Base-by-base conservation (phyloP, 192 early-diverging fungal species). In the Linnemannia elongata region DNA sequence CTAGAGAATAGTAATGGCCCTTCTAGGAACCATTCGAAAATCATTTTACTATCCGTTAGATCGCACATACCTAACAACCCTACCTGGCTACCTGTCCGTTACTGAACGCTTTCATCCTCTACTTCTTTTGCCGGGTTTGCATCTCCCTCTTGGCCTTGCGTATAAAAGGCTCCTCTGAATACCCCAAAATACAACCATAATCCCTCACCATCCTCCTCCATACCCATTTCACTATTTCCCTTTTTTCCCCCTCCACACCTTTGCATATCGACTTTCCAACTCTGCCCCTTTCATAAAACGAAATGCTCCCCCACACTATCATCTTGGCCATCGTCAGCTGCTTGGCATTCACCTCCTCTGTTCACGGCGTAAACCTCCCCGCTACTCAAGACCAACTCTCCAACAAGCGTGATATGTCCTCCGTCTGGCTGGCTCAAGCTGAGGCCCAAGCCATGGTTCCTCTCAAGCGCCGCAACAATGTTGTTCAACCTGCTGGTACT, bases 391-490 rank as follows among this genome's bases (percentile, higher is more conserved):
- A 30, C 44, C n/a, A 52, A 33, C 3, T 42, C 22, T 20, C 35
- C 70, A 42, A n/a, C 39, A 72, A 24, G 70, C 69, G 69, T 24
- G 70, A 72, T 35, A 72, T 72, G 39, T 72, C 70, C 10, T 72
- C 70, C n/a, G 22, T 72, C 3, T 20, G 70, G 38, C 20, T n/a
- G 36, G 70, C 41, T 41, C 70, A 72, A 42, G 18, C 72, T 18
- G 47, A 49, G 22, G 72, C 39, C 2, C 72, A 54, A 17, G 72
- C 72, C 39, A 49, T 74, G 42, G 47, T 49, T 6, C 20, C 72
- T 17, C 36, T 74, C 47, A 49, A 74, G 30, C 72, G 72, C 5
- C 72, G 72, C 47, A 20, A 75, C 54, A 75, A 55, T n/a, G 54
- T 52, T 18, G 6, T 24, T 36, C 8, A 39, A n/a, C 39, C 18